A percentile compares a stretch with the other conserved stretches of the same genome.
These are phyloP conservation scores for Codiaeum variegatum DNA, from an alignment of 441 rosid genomes.

Conservation along the genomic window DNA sequence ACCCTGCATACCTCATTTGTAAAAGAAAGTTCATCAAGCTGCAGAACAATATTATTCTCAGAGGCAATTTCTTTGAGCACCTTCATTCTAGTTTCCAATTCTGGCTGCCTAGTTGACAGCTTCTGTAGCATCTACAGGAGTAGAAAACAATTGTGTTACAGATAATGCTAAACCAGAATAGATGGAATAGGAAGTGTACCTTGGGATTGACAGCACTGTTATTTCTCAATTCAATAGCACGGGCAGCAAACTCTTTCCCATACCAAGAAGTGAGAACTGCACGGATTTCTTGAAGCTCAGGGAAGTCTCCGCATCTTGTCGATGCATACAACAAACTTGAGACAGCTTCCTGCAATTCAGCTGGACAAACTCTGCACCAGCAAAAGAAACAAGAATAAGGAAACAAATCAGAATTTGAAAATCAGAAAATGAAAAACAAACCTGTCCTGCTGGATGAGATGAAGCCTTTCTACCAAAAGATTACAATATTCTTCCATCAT, in stretches of 20 bases:
- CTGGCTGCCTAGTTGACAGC: slow-evolving; percentile 76
- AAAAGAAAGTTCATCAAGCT: slow-evolving; percentile 38
- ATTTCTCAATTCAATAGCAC: slow-evolving; percentile 71
- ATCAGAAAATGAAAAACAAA: neutral
- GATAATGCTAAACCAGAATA: neutral
- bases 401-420: neutral
- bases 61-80: slow-evolving; percentile 65
- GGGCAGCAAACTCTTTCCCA: slow-evolving; percentile 72
- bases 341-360: slow-evolving; percentile 71
- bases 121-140: slow-evolving; percentile 63
- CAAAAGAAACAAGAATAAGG: too few relatives aligned
- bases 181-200: slow-evolving; percentile 30
- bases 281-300: slow-evolving; percentile 89
- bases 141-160: neutral
- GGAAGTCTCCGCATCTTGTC: slow-evolving; percentile 82
- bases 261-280: slow-evolving; percentile 51
- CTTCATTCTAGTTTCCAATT: slow-evolving; percentile 51
- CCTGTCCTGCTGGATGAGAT: slow-evolving; percentile 64
- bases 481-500: slow-evolving; percentile 65
- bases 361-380: slow-evolving; percentile 59
- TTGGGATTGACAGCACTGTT: slow-evolving; percentile 59
- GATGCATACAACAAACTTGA: slow-evolving; percentile 72
- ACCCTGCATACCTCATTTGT: slow-evolving; percentile 41
- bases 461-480: slow-evolving; percentile 59
- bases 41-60: slow-evolving; percentile 55